Evolutionary conservation across 2,329 filamentous ascomycete genomes (phyloP).

Genomic region (Epicoccum nigrum): DNA sequence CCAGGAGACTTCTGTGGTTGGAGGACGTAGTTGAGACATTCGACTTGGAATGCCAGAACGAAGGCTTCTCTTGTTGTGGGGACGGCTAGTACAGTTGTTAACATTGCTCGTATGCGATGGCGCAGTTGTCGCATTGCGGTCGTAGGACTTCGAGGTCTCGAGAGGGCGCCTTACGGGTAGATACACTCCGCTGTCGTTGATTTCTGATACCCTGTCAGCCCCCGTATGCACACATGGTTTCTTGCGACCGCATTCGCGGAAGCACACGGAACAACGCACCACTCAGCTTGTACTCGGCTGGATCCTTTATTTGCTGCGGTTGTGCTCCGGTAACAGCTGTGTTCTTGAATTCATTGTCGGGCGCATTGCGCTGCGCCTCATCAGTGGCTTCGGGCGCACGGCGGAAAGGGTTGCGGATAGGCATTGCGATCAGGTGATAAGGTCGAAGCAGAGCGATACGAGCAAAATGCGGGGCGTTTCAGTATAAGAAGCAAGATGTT

Average conservation of each 20-base stretch:
- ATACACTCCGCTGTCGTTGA: constrained; percentile 94
- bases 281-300: constrained; percentile 60
- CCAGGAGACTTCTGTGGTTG: constrained; percentile 68
- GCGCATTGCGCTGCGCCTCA: constrained; percentile 38
- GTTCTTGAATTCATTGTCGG: constrained; percentile 43
- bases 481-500: constrained; percentile 19
- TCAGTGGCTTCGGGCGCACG: constrained; percentile 44
- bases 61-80: constrained; percentile 85
- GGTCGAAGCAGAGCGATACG: constrained; percentile 24
- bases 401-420: constrained; percentile 51
- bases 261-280: constrained; percentile 46
- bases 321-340: constrained; percentile 46
- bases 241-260: neutral
- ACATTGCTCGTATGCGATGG: constrained; percentile 4
- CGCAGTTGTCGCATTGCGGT: constrained; percentile 4
- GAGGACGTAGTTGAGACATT: constrained; percentile 58
- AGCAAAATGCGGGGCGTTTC: constrained; percentile 22
- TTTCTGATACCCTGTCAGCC: constrained; percentile 65
- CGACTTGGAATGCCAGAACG: constrained; percentile 69
- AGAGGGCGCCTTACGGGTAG: constrained; percentile 70
- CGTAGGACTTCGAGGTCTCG: neutral
- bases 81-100: constrained; percentile 61
- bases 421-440: constrained; percentile 37
- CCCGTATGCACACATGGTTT: constrained; percentile 18
- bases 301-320: constrained; percentile 53